Base-by-base conservation (phyloP, 2,329 filamentous ascomycete genomes). In the Teratosphaeria nubilosa region DNA sequence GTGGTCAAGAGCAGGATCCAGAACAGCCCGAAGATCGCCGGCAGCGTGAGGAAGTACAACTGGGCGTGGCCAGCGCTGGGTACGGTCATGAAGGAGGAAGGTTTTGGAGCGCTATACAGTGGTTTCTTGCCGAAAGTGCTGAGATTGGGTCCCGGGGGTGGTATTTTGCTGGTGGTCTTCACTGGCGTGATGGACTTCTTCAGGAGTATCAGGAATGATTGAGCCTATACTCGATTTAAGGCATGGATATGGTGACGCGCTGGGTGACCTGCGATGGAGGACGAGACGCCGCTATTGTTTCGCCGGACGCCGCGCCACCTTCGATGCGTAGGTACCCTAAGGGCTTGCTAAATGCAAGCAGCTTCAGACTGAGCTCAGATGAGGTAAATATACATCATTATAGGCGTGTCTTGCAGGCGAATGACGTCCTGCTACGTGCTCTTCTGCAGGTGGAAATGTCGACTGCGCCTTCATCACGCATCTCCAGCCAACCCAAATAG, bases 1-100 rank as follows among this genome's bases (percentile, higher is more conserved):
- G 92, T 97, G 22, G 91, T 97, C 77, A 99, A 99, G 83, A 95
- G 89, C 65, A 87, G 94, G 63, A 99, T 99, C 66, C 94, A 99
- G 77, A 99, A 99, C 78, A 90, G 84, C 58, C 81, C 88, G 65
- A 92, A 88, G 80, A 78, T 95, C 45, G 74, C 87, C n/a, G 94
- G 94, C 5, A 80, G 83, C 56, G 77, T 85, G 24, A 89, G 89
- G 71, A 99, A 99, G 82, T 99, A 99, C 80, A 96, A 97, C 83
- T 99, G 94, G 94, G 94, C 94, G 32, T 96, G 86, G 83, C 89
- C 90, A 53, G 86, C 90, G 24, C 80, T 96, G 55, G 86, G 82
- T 58, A 94, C 89, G 7, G 90, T 99, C 60, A 86, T 90, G 76
- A 90, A 84, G 77, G 94, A 99, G 77, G 94, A 99, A 76, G 94